Percentiles rank a stretch among this genome's conserved stretches.
These are phyloP conservation scores for Panellus pusillus DNA, from an alignment of 768 basidiomycete species.

Conservation along the genomic window DNA sequence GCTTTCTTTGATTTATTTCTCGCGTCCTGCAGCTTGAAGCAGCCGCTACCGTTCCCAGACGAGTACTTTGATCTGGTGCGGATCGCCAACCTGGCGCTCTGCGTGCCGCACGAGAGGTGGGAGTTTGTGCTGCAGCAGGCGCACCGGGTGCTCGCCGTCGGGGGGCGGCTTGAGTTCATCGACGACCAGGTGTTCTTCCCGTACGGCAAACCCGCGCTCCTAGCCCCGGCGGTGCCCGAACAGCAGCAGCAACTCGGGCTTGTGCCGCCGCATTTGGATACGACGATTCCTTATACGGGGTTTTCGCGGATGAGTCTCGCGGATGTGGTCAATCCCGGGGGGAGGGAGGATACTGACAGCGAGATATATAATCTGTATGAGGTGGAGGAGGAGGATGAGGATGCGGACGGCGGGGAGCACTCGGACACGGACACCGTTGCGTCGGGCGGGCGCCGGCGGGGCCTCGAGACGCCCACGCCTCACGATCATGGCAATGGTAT, in stretches of 20 bases:
- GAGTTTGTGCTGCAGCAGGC: conserved; percentile 44
- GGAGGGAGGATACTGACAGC: conserved; percentile 15
- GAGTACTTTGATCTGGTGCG: conserved; percentile 55
- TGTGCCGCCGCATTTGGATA: conserved; percentile 7
- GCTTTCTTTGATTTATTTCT: not conserved
- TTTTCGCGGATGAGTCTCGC: conserved; percentile 19
- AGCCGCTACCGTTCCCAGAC: conserved; percentile 47
- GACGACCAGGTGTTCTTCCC: conserved; percentile 53
- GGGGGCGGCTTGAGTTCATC: conserved; percentile 53
- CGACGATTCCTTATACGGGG: conserved; percentile 6
- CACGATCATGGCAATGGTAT: not conserved
- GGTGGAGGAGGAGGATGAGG: conserved; percentile 18
- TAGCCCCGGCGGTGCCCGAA: not conserved
- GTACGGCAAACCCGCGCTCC: conserved; percentile 25
- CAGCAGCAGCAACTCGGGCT: not conserved
- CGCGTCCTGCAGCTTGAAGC: conserved; percentile 33
- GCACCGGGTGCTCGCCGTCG: conserved; percentile 45
- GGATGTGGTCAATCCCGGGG: conserved; percentile 9
- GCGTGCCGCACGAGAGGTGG: conserved; percentile 48
- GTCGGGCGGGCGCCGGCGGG: not conserved
- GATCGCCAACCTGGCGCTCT: conserved; percentile 46
- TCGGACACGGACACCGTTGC: conserved; percentile 14
- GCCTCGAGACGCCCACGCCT: not conserved
- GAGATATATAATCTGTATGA: conserved; percentile 18
- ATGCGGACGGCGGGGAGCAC: conserved; percentile 12